Percentiles rank a stretch among this genome's conserved stretches.
Conservation (phyloP, 805 yeast species). For the Candida xyloterini region DNA sequence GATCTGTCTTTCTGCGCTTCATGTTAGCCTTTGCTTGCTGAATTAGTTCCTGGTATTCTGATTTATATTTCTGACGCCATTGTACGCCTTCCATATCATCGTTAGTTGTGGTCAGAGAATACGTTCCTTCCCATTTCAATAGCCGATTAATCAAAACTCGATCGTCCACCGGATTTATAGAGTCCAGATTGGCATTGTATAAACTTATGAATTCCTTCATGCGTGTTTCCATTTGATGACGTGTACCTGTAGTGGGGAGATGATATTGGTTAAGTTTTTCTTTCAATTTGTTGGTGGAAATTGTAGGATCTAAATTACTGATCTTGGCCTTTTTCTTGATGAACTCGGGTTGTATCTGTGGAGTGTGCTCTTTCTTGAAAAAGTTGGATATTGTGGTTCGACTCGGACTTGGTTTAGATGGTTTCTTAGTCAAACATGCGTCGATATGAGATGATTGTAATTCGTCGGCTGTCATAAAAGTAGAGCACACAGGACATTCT, state of each 20-base stretch:
- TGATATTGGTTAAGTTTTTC: conserved; percentile 53
- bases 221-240: conserved; percentile 62
- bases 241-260: conserved; percentile 60
- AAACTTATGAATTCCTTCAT: conserved; percentile 73
- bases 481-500: conserved; percentile 66
- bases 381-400: conserved; percentile 16
- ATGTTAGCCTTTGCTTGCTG: conserved; percentile 21
- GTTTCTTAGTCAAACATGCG: conserved; percentile 45
- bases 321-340: conserved; percentile 34
- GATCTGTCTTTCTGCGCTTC: conserved; percentile 2
- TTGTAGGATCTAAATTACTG: conserved; percentile 62
- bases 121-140: conserved; percentile 60
- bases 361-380: conserved; percentile 11
- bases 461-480: conserved; percentile 49
- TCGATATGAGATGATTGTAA: conserved; percentile 63
- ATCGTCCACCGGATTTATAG: conserved; percentile 59
- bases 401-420: conserved; percentile 6
- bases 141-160: conserved; percentile 53
- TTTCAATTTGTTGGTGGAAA: conserved; percentile 58
- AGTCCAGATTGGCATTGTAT: conserved; percentile 80
- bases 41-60: conserved; percentile 26
- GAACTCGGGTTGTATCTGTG: conserved; percentile 26
- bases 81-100: conserved; percentile 20
- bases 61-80: conserved; percentile 26
- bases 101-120: conserved; percentile 15